Conservation (phyloP, 805 yeast species). For the Metschnikowia santaceciliae region DNA sequence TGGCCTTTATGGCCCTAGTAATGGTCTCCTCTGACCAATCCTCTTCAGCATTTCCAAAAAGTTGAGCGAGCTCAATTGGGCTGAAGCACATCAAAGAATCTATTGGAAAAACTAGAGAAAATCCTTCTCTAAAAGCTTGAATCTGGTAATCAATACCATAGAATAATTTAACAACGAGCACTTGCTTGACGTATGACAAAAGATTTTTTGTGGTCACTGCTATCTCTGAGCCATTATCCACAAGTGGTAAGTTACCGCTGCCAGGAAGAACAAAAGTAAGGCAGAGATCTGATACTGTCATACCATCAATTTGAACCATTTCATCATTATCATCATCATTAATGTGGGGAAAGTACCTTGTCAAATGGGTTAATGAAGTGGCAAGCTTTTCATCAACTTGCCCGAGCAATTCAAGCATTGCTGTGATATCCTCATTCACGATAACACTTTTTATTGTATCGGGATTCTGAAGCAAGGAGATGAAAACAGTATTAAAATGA, state of each 20-base stretch:
- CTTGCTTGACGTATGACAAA: constrained; percentile 50
- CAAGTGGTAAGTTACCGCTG: constrained; percentile 53
- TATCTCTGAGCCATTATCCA: constrained; percentile 50
- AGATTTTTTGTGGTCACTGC: constrained; percentile 52
- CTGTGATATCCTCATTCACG: not conserved
- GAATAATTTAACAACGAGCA: constrained; percentile 57
- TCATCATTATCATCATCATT: constrained; percentile 7
- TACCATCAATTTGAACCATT: constrained; percentile 27
- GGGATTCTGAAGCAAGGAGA: constrained; percentile 48
- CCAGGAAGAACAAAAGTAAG: constrained; percentile 79
- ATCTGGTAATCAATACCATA: constrained; percentile 65
- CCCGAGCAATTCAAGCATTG: constrained; percentile 26
- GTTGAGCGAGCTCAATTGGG: constrained; percentile 63
- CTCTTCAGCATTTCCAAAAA: constrained; percentile 78
- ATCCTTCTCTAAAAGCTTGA: constrained; percentile 70
- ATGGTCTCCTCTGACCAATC: constrained; percentile 79
- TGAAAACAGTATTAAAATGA: constrained; percentile 66
- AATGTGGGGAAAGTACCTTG: constrained; percentile 35
- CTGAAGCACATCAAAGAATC: constrained; percentile 66
- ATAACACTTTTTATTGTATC: not conserved
- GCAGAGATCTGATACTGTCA: constrained; percentile 50
- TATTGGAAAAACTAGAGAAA: constrained; percentile 78
- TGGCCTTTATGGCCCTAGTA: constrained; percentile 63
- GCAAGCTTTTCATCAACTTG: constrained; percentile 58
- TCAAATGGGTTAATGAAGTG: constrained; percentile 51